Evolutionary conservation across 2,329 filamentous ascomycete species (phyloP), one percentile per base, ranked within the genome.

Genomic region (Claviceps sp.): DNA sequence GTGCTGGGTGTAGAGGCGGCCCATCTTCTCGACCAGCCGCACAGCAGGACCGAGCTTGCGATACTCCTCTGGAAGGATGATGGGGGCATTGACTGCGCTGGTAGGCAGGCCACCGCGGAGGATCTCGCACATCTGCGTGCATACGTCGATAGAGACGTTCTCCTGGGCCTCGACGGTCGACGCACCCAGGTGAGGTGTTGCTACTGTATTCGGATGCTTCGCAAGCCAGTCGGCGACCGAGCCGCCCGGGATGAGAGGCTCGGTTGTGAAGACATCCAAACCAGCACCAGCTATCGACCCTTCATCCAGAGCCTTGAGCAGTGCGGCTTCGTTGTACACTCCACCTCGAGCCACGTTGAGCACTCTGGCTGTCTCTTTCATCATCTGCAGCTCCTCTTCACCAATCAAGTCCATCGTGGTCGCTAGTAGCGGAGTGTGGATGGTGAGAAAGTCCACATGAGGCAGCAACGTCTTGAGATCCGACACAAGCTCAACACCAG

Each of bases 81-180:
- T 76, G 4, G 87, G 87, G 0, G 86, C 87, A 57, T 93, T 91
- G 62, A 91, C 87, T 5, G 87, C 86, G 20, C 77, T 81, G 1
- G 85, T 85, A 0, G 87, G 87, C 1, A 90, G 72, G 0, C 84
- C 83, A 3, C 87, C 87, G 0, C 74, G 72, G 2, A 93, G 71
- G 43, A 91, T 87, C 53, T 83, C 77, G 0, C 86, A 74, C 13
- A 90, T 85, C 67, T 93, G 87, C 37, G 84, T 82, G 65, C 87
- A 91, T 8, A 91, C 87, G 59, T 91, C 87, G 56, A 90, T 78
- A 1, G 84, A 87, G 3, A 90, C 87, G 55, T 89, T 90, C 61
- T 91, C 86, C 64, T 93, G 87, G 0, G 87, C 87, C 72, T 93
- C 87, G 37, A 85, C 76, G 0, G 87, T 93, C 0, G 82, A 87